Evolutionary conservation across 768 basidiomycete genomes (phyloP), one percentile per base, ranked within the genome.

Genomic region (Calvatia gigantea): DNA sequence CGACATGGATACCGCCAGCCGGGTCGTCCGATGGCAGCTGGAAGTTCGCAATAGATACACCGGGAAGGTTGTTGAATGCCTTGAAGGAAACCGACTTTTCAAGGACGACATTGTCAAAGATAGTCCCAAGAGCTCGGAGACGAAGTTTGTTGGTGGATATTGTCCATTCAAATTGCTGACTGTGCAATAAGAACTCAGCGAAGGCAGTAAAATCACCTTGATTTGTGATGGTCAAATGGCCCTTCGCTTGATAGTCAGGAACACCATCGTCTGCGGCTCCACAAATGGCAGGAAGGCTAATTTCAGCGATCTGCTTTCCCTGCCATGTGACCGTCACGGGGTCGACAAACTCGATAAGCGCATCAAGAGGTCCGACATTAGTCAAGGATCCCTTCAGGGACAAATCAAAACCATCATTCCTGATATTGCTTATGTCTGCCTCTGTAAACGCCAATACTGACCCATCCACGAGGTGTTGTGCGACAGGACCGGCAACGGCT

Each of bases 1-100:
- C 84, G 48, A 89, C 83, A 49, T 80, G 80, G 56, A 88, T 88
- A 27, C 87, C 86, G 52, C 86, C 87, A 32, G 78, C 79, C 39
- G 83, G 76, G 61, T 85, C 82, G 59, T 89, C 85, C 3, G 78
- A 78, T 0, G 87, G 87, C 54, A 89, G 73, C 63, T 83, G 71
- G 73, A 89, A 89, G 69, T 87, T 84, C 58, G 75, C 81, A 64
- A 89, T 86, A 5, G 80, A 83, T 39, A 88, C 83, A 5, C 86
- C 86, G 6, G 85, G 84, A 6, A 90, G 71, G 28, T 78, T 78
- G 57, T 89, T 84, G 67, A 89, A 89, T 4, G 86, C 88, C 62
- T 82, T 84, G 72, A 89, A 78, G 3, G 80, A 69, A 35, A 89
- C 64, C 1, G 75, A 71, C 68, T 89, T 89, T 44, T 73, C 77